Evolutionary conservation across 208 protist genomes (phyloP), one percentile per base, ranked within the genome.

Genomic region (Angomonas deanei): DNA sequence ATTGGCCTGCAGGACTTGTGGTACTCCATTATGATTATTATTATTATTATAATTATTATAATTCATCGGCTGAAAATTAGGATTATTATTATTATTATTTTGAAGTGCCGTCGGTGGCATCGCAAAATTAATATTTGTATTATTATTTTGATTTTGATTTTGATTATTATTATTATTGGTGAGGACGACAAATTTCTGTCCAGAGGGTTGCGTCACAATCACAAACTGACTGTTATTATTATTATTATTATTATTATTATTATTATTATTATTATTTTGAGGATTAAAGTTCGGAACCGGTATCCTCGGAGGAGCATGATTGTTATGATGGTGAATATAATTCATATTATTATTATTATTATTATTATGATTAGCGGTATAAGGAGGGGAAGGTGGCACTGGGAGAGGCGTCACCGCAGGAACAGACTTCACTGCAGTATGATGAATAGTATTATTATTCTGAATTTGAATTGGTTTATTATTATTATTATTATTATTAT

Each of bases 181-280:
- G 47, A 26, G n/a, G 8, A 15, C 47, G 21, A 53, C 47, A 6
- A 11, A 53, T 28, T 6, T 8, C 47, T 15, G 47, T 11, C 47
- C 11, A 6, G 47, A 53, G 5, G 47, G 47, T 24, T 24, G 47
- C n/a, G 47, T 24, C 11, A 42, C 11, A 42, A 42, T 15, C 11
- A 42, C 36, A 42, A 42, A 42, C 36, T 42, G 36, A 42, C 11
- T 15, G 15, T 42, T n/a, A 42, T 42, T 42, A 8, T n/a, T 15
- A 42, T 42, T 42, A 15, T 15, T 42, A 15, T 42, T 42, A 42
- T 53, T 53, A 53, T 53, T 53, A 53, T 53, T 53, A 53, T 53
- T 53, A 53, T 53, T 53, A 53, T 15, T 53, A 53, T 53, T 53
- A 53, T 26, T 26, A 53, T 5, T 17, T 13, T 42, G 8, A 42